phyloP scores from a whole-genome alignment of 2,329 filamentous ascomycete species.

The Aaosphaeria arxii region DNA sequence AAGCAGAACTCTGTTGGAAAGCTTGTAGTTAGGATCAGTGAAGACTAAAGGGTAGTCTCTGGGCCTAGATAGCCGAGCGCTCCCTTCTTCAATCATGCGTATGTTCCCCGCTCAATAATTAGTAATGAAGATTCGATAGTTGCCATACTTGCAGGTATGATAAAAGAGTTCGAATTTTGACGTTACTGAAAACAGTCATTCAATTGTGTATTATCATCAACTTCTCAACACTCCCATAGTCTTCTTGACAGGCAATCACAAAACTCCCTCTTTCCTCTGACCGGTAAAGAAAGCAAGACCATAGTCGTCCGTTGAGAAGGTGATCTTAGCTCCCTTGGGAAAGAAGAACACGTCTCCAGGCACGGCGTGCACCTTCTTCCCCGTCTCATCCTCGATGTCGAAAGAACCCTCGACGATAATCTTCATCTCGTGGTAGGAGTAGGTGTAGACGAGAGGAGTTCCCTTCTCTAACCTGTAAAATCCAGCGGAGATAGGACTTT shows the following conservation, averaged over 20 bases:
- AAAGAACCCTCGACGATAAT: slow-evolving; percentile 68
- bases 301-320: slow-evolving; percentile 60
- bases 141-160: background rate
- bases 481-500: slow-evolving; percentile 60
- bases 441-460: slow-evolving; percentile 65
- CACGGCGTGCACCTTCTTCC: slow-evolving; percentile 57
- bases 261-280: slow-evolving; percentile 34
- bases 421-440: slow-evolving; percentile 72
- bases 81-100: no score
- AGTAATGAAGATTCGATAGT: background rate
- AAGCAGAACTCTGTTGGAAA: slow-evolving; percentile 12
- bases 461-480: slow-evolving; percentile 68
- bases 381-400: slow-evolving; percentile 62
- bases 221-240: no score
- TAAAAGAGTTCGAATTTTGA: background rate
- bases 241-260: slow-evolving; percentile 5
- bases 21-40: slow-evolving; percentile 11
- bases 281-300: slow-evolving; percentile 59
- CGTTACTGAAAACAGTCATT: background rate
- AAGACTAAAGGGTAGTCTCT: slow-evolving; percentile 2
- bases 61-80: background rate
- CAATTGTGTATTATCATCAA: background rate
- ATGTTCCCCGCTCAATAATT: no score
- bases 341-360: slow-evolving; percentile 69
- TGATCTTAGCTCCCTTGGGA: slow-evolving; percentile 63